Base-by-base conservation (phyloP, 2,329 filamentous ascomycete species). In the Colletotrichum chlorophyti region DNA sequence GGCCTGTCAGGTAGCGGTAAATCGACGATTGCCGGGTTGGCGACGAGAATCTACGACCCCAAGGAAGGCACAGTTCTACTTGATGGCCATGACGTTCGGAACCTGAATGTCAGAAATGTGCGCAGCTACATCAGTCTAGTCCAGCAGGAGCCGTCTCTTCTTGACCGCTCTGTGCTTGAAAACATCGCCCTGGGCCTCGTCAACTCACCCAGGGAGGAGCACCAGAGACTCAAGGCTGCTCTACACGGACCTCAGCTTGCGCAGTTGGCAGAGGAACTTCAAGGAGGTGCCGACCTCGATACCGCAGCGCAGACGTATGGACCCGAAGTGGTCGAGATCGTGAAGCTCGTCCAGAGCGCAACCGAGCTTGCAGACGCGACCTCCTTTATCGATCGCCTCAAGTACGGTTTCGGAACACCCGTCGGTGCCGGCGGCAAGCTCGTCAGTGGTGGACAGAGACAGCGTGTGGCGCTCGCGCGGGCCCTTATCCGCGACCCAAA, bases 391-490 rank as follows among this genome's bases (percentile, higher is more conserved):
- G 72, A 76, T 38, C 72, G 70, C 2, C 77, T 85, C 3, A 79
- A 86, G 43, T 71, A 81, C 35, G 84, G 85, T 0, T 81, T 83
- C 14, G 78, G 75, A 31, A 83, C 82, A 0, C 67, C 76, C 4
- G 80, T 86, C 2, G 85, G 85, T 3, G 75, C 77, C 6, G 76
- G 75, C 10, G 84, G 84, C 23, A 79, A 77, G 31, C 75, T 84
- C 6, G 74, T 87, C 27, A 84, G 81, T 43, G 84, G 85, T 51
- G 85, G 85, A 3, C 85, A 89, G 65, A 76, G 83, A 21, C 86
- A 89, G 65, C 77, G 86, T 4, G 74, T 89, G 9, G 82, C 84
- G 1, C 87, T 89, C 55, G 85, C 86, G 1, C 77, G 86, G 17
- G 83, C 82, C 35, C 85, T 89, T 49, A 74, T 89, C 38, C 81